These are phyloP conservation scores for Solidago caesia DNA, from an alignment of 129 eudicot species.

Conservation along the genomic window DNA sequence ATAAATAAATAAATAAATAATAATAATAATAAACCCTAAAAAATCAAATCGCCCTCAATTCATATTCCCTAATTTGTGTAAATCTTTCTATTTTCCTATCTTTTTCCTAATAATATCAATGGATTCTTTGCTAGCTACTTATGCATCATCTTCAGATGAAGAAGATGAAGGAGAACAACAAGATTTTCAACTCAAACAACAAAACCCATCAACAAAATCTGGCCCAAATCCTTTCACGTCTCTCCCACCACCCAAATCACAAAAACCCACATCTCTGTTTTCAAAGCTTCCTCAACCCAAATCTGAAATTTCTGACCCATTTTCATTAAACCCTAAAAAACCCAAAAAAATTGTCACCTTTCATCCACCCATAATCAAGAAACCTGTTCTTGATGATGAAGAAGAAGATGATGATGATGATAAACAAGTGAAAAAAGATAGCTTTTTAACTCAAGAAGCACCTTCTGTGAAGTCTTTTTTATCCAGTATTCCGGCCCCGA, in stretches of 20 bases:
- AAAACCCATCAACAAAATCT: constrained; percentile 14
- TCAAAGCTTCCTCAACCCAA: constrained; percentile 62
- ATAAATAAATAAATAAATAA: too few relatives aligned
- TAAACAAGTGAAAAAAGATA: constrained; percentile 27
- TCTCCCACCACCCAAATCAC: constrained; percentile 62
- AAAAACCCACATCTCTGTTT: constrained; percentile 35
- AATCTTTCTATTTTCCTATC: neutral
- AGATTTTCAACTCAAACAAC: neutral
- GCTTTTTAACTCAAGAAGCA: constrained; percentile 32
- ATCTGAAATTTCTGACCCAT: constrained; percentile 28
- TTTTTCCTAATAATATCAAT: constrained; percentile 17
- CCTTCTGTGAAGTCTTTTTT: constrained; percentile 57
- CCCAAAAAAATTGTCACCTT: constrained; percentile 69
- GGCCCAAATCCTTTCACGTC: constrained; percentile 31
- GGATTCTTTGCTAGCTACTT: constrained; percentile 71
- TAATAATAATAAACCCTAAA: neutral
- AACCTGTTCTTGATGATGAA: constrained; percentile 1
- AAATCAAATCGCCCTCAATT: neutral
- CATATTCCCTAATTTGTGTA: neutral
- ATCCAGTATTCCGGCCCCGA: constrained; percentile 75
- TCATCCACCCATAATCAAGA: constrained; percentile 49
- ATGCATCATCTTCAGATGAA: constrained; percentile 80
- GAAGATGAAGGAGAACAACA: constrained; percentile 27
- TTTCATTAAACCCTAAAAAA: constrained; percentile 17
- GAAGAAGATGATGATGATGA: constrained; percentile 37